A percentile compares a stretch with the other conserved stretches of the same genome.
These are phyloP conservation scores for Fusarium sp. DNA, from an alignment of 2,329 filamentous ascomycete genomes.

Conservation along the genomic window DNA sequence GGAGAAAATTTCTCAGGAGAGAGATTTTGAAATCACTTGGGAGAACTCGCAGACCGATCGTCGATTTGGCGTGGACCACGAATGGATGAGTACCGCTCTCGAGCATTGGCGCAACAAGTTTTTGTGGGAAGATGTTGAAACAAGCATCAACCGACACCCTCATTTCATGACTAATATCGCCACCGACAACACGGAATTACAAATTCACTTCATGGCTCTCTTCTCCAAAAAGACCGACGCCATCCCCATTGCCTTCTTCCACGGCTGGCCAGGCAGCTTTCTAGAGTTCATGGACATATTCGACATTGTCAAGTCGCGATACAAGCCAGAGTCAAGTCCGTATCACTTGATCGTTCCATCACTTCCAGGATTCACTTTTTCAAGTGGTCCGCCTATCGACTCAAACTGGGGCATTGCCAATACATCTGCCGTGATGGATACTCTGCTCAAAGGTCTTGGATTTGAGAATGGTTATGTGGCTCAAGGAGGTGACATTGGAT, in stretches of 20 bases:
- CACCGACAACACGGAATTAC: background rate
- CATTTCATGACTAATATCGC: background rate
- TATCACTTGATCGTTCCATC: background rate
- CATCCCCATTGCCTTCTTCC: background rate
- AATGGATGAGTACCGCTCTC: background rate
- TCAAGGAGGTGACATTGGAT: background rate
- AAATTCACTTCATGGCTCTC: background rate
- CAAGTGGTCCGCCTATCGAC: background rate
- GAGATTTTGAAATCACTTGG: background rate
- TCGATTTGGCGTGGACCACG: background rate
- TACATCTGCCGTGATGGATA: background rate
- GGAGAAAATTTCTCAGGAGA: background rate
- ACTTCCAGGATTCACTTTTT: background rate
- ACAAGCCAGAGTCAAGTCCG: background rate
- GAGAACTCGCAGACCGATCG: background rate
- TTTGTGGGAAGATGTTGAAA: background rate
- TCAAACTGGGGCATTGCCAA: background rate
- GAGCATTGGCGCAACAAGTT: background rate
- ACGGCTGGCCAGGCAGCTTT: background rate
- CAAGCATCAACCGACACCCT: background rate
- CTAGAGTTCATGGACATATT: background rate
- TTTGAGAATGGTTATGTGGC: background rate
- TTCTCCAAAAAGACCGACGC: background rate
- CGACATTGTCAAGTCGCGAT: background rate
- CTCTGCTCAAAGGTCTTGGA: background rate